phyloP scores from a whole-genome alignment of 441 rosid species.

The Breynia disticha region DNA sequence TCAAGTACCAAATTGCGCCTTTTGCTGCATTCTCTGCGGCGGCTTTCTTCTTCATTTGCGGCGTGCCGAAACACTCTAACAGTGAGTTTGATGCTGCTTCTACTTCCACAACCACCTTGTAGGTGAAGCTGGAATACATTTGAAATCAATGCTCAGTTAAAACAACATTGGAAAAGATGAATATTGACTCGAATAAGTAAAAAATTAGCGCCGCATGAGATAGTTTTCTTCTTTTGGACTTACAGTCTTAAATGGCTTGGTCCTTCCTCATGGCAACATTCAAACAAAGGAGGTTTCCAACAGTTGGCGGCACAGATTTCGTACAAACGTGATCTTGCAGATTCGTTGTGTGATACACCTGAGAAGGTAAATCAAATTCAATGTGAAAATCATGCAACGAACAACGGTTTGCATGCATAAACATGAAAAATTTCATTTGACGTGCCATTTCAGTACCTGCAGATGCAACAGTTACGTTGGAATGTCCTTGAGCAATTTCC shows the following conservation, averaged over 20 bases:
- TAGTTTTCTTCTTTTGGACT: slow-evolving; percentile 15
- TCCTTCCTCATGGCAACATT: slow-evolving; percentile 71
- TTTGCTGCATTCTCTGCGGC: slow-evolving; percentile 88
- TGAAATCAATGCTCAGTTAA: background rate
- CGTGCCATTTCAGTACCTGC: slow-evolving; percentile 19
- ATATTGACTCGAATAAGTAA: background rate
- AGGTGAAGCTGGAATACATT: slow-evolving; percentile 50
- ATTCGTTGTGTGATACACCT: slow-evolving; percentile 32
- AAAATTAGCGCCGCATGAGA: background rate
- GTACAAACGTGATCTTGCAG: slow-evolving; percentile 53
- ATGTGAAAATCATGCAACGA: slow-evolving; percentile 6
- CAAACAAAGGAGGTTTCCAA: slow-evolving; percentile 72
- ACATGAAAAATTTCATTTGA: slow-evolving; percentile 13
- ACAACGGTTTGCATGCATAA: slow-evolving; percentile 8
- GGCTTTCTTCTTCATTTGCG: slow-evolving; percentile 53
- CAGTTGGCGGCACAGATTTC: slow-evolving; percentile 66
- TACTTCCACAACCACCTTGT: slow-evolving; percentile 47
- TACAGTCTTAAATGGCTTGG: slow-evolving; percentile 68
- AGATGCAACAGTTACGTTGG: slow-evolving; percentile 17
- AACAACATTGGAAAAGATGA: background rate
- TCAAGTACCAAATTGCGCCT: slow-evolving; percentile 74
- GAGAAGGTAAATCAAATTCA: slow-evolving; percentile 15
- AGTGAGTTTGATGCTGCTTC: slow-evolving; percentile 38
- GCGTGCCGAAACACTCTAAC: slow-evolving; percentile 57
- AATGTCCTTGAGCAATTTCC: slow-evolving; percentile 12